Percentiles rank a stretch among this genome's conserved stretches.
phyloP scores from a whole-genome alignment of 192 early-diverging fungal species.

The Allomyces arbusculus region DNA sequence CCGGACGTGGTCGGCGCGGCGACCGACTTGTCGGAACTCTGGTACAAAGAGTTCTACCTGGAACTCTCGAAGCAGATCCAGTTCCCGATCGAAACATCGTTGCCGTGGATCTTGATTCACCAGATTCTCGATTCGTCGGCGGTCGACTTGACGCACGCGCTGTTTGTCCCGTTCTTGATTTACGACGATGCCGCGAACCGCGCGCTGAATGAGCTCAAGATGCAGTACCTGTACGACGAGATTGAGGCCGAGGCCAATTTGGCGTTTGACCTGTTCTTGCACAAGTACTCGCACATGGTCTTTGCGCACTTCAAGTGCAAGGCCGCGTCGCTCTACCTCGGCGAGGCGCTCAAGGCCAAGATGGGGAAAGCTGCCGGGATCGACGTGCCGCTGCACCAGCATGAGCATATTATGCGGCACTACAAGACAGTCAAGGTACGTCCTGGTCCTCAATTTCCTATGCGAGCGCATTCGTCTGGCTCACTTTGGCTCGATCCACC shows the following conservation, averaged over 20 bases:
- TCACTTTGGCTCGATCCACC: too few species aligned
- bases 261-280: background rate
- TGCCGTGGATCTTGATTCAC: slow-evolving; percentile 32
- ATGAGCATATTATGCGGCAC: background rate
- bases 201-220: slow-evolving; percentile 15
- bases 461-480: too few species aligned
- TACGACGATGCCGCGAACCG: slow-evolving; percentile 27
- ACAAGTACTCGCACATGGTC: background rate
- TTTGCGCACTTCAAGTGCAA: background rate
- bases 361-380: background rate
- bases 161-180: slow-evolving; percentile 24
- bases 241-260: slow-evolving; percentile 21
- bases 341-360: background rate
- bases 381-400: background rate
- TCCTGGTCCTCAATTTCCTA: background rate
- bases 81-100: slow-evolving; percentile 30
- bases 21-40: slow-evolving; percentile 21
- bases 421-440: background rate
- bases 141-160: slow-evolving; percentile 11
- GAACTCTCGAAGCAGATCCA: slow-evolving; percentile 27
- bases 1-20: background rate
- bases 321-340: background rate
- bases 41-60: slow-evolving; percentile 37
- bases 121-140: slow-evolving; percentile 16
- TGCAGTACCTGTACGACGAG: slow-evolving; percentile 29